phyloP scores from a whole-genome alignment of 345 rosid genomes.

The Eucalyptus virginea region DNA sequence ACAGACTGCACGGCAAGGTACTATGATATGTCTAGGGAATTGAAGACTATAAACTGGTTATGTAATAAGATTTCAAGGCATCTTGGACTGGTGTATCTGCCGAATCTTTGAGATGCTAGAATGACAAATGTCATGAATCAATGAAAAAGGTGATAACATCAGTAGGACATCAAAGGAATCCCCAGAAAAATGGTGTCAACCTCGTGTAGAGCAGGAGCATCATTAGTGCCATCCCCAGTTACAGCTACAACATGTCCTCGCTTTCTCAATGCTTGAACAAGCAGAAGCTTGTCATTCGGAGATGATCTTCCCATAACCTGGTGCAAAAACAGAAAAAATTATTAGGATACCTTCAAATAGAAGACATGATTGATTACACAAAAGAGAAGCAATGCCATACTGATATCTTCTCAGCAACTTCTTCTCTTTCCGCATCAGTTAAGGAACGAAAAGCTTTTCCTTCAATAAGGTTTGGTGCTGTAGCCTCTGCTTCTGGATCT shows the following conservation, averaged over 20 bases:
- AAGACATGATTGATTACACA: not conserved
- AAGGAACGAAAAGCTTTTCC: constrained; percentile 70
- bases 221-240: constrained; percentile 45
- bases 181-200: not conserved
- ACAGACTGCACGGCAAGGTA: not conserved
- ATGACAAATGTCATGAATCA: not conserved
- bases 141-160: not conserved
- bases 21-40: not conserved
- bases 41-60: not conserved
- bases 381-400: constrained; percentile 18
- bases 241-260: constrained; percentile 35
- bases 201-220: constrained; percentile 39
- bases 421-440: constrained; percentile 62
- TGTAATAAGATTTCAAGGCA: not conserved
- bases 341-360: not conserved
- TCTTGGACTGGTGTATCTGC: not conserved
- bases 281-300: constrained; percentile 57
- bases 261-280: constrained; percentile 27
- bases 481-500: constrained; percentile 40
- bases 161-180: not conserved
- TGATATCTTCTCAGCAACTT: constrained; percentile 64
- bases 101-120: not conserved
- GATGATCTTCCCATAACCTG: constrained; percentile 97
- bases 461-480: constrained; percentile 67
- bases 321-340: not conserved